Evolutionary conservation across 1,139 yeast species (phyloP), one percentile per base, ranked within the genome.

Genomic region (Waltiozyma sp.): DNA sequence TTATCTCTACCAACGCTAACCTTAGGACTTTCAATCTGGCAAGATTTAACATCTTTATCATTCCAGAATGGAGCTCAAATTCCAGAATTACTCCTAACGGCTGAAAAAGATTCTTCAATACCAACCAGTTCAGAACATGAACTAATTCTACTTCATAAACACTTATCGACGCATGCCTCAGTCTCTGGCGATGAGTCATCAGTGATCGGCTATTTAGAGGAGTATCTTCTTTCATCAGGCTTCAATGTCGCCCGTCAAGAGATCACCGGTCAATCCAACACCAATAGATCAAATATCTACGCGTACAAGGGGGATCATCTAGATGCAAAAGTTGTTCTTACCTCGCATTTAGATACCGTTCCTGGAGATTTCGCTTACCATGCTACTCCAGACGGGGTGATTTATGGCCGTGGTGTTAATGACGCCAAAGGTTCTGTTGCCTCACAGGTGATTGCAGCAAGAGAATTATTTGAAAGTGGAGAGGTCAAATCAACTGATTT

Each of bases 401-500:
- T 80, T 19, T 72, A 66, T 51, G 88, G 88, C 11, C 66, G 88
- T 45, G 89, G 89, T 2, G 58, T 81, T 4, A 68, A 73, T 44
- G 88, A 80, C 53, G 88, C 85, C 33, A 80, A 80, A 53, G 84
- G 71, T 1, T 76, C 83, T 13, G 79, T 81, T 16, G 83, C 85
- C 0, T 59, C 83, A 0, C 85, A 78, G 54, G 64, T 79, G 13
- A 65, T 69, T 37, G 75, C 86, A 0, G 68, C 69, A 37, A 60
- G 71, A 21, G 71, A 74, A 38, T 58, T 80, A 41, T 43, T 69
- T 11, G 57, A 61, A 8, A 65, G 68, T 1, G 55, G 60, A 10
- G 60, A 77, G 34, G 47, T 55, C 10, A 40, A 48, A 4, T 72
- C 70, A 35, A 83, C 80, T 9, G 86, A 81, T 45, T 70, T 77